phyloP scores from a whole-genome alignment of 306 rosid species.

The Sesbania bispinosa region DNA sequence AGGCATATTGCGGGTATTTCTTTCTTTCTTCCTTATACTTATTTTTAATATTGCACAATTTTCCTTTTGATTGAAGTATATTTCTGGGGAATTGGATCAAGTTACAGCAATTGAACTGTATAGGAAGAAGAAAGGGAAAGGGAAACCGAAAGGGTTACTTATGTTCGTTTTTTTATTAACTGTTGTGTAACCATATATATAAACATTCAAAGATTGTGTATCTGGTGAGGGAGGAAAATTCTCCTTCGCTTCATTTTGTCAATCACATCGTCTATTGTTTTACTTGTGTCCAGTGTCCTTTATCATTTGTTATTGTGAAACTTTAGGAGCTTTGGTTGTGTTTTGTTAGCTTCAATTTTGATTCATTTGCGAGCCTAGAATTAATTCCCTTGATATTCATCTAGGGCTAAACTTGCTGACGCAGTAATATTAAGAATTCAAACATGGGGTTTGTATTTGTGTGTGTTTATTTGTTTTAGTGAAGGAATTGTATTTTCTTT shows the following conservation, averaged over 20 bases:
- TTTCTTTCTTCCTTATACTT: too few species aligned
- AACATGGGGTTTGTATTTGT: background rate
- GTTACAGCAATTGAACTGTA: conserved; percentile 34
- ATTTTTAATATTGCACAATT: background rate
- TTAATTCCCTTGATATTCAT: background rate
- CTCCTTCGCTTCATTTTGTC: conserved; percentile 25
- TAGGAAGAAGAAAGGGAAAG: conserved; percentile 28
- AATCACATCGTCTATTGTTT: background rate
- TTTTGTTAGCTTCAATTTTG: background rate
- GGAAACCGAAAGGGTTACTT: background rate
- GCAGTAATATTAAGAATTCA: background rate
- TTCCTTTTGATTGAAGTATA: conserved; percentile 18
- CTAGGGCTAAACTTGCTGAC: background rate
- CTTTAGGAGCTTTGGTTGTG: background rate
- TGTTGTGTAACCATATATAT: conserved; percentile 20
- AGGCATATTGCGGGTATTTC: background rate
- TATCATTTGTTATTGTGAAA: background rate
- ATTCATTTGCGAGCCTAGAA: background rate
- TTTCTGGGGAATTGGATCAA: conserved; percentile 9
- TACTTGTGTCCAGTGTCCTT: background rate
- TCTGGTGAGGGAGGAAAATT: conserved; percentile 31
- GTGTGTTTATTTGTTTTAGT: background rate
- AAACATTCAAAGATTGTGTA: conserved; percentile 16
- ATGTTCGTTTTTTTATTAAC: background rate
- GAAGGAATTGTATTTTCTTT: background rate